Evolutionary conservation across 305 asterid species (phyloP), one percentile per base, ranked within the genome.

Genomic region (Caryopteris hybrid): DNA sequence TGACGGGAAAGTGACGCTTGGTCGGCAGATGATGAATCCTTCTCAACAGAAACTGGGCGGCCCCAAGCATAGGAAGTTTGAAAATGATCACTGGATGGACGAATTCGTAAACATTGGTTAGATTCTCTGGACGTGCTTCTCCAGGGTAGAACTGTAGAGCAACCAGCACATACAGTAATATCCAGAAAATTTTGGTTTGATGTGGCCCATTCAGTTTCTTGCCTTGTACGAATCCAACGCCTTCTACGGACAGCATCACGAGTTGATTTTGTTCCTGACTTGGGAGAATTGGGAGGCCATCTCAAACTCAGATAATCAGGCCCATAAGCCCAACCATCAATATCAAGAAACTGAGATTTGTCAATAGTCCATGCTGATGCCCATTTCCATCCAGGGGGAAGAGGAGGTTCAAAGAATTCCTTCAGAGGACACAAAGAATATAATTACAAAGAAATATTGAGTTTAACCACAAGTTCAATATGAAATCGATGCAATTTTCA

Each of bases 41-140:
- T 92, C 69, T 87, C 95, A 71, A 85, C 68, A 73, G 88, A 73
- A 54, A 88, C 88, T 23, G 96, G 96, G 70, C 80, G 79, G 31
- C 97, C 99, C 99, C 99, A 95, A 62, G 88, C 85, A 77, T 84
- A 95, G 12, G 83, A 77, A 48, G 81, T 70, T 72, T 80, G 86
- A 70, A 86, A 78, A 71, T 68, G 71, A 79, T 82, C 94, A 70
- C 75, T 43, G 58, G 79, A 80, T 69, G 99, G 99, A 64, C 99
- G 98, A 70, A 95, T 86, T 76, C 83, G 87, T 80, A 95, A 78
- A 73, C 89, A 89, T 70, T 83, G 87, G 68, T 81, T 81, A 69
- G 96, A 89, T 68, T 85, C 81, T 81, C 61, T 80, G 61, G 86
- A 83, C 79, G 81, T 85, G 86, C 90, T 82, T 84, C 85, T 76